Evolutionary conservation across 345 rosid genomes (phyloP), one percentile per base, ranked within the genome.

Genomic region (Populus euphratica): DNA sequence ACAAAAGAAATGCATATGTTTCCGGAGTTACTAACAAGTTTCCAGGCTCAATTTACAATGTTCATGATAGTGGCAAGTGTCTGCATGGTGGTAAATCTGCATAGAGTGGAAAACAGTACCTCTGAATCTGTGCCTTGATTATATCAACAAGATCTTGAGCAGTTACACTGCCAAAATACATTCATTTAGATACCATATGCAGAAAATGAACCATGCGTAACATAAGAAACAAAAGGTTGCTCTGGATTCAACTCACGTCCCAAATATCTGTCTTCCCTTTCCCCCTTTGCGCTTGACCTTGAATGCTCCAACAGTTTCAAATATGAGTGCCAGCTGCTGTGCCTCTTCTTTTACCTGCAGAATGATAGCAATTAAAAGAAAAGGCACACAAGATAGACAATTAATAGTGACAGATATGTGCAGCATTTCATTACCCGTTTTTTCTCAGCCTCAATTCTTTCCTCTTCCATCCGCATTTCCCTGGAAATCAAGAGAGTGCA

Each of bases 201-300:
- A 68, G 64, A 86, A 11, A 72, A 62, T 14, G 39, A 17, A 6
- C 1, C 21, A 18, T 21, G 29, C 20, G 65, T 41, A 43, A 54
- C 1, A 9, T 49, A 80, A 31, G 50, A 27, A 62, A 21, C 44
- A 64, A 64, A 25, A 66, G 27, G 18, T 73, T 63, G 11, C 31
- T 25, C 49, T 78, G 5, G 23, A 76, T 77, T 49, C 72, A 70
- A 87, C 92, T 90, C 80, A 90, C 99, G 83, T 86, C 86, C 99
- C 99, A 69, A 95, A 95, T 78, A 95, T 92, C 72, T 56, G 92
- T 77, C 92, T 93, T 56, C 96, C 96, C 88, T 91, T 91, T 80
- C 97, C 98, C 31, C 96, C 97, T 84, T 92, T 95, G 70, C 98
- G 93, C 90, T 92, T 95, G 81, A 95, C 94, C 82, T 95, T 95